These are phyloP conservation scores for Dothidotthia symphoricarpi DNA, from an alignment of 2,329 filamentous ascomycete genomes.

Conservation along the genomic window DNA sequence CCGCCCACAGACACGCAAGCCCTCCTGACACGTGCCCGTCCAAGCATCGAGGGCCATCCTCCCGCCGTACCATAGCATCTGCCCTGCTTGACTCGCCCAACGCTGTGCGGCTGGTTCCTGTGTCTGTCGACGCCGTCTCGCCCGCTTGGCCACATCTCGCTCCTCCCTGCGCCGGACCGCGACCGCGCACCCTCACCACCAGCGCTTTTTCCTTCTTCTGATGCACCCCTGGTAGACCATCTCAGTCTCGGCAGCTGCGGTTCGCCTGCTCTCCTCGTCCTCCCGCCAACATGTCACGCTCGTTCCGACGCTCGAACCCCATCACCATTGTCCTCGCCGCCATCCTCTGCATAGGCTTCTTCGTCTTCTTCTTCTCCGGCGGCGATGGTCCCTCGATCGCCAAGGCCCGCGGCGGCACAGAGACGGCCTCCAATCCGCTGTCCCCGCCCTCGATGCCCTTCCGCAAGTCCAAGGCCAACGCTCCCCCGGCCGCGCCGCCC, in stretches of 20 bases:
- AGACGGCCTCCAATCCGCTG: conserved; percentile 65
- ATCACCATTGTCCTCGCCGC: conserved; percentile 70
- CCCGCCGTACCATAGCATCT: too few species aligned
- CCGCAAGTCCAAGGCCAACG: conserved; percentile 61
- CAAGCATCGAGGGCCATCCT: too few species aligned
- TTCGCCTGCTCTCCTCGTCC: conserved; percentile 22
- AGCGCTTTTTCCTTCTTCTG: conserved; percentile 25
- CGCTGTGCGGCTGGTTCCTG: too few species aligned
- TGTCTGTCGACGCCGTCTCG: conserved; percentile 5
- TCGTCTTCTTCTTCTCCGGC: conserved; percentile 62
- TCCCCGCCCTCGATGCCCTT: conserved; percentile 74
- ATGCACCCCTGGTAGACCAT: conserved; percentile 35
- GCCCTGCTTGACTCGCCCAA: too few species aligned
- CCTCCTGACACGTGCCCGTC: too few species aligned
- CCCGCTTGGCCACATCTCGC: conserved; percentile 34
- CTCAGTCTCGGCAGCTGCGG: conserved; percentile 30
- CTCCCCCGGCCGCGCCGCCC: conserved; percentile 66
- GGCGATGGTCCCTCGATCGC: conserved; percentile 53
- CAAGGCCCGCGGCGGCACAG: conserved; percentile 50
- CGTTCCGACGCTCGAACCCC: conserved; percentile 75
- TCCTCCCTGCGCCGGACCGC: conserved; percentile 25
- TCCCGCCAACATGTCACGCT: conserved; percentile 57
- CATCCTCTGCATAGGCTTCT: conserved; percentile 64
- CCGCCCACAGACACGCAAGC: too few species aligned
- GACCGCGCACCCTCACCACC: conserved; percentile 14